phyloP scores from a whole-genome alignment of 495 filamentous ascomycete genomes.

The Aspergillus sparsus region DNA sequence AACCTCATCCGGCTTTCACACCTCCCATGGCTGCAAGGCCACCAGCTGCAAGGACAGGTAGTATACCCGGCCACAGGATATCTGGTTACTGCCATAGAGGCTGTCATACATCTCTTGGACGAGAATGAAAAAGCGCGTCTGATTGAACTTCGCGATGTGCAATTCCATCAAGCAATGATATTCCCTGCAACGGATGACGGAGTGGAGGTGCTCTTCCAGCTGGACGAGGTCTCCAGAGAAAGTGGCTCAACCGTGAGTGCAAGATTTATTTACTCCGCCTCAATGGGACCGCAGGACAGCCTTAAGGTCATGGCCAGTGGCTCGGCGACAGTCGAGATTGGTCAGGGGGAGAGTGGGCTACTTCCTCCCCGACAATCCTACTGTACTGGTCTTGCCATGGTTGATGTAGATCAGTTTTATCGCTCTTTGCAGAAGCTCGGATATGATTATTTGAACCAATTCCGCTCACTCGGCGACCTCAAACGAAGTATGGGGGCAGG shows the following conservation, averaged over 20 bases:
- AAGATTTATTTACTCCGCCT: not conserved
- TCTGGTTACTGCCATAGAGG: conserved; percentile 29
- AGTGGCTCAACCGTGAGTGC: not conserved
- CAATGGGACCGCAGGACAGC: too few species aligned
- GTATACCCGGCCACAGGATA: conserved; percentile 33
- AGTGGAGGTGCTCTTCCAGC: not conserved
- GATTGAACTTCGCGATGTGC: conserved; percentile 21
- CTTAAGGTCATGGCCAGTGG: too few species aligned
- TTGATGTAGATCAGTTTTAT: conserved; percentile 31
- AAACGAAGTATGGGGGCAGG: not conserved
- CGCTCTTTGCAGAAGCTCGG: conserved; percentile 22
- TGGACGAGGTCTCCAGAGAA: not conserved
- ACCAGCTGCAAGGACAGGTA: conserved; percentile 24
- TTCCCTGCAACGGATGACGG: not conserved
- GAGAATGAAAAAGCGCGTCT: not conserved
- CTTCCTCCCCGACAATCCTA: not conserved
- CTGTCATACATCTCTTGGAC: conserved; percentile 20
- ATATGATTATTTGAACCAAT: conserved; percentile 25
- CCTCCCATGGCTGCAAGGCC: conserved; percentile 25
- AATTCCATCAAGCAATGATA: conserved; percentile 42
- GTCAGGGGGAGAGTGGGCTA: too few species aligned
- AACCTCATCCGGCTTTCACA: conserved; percentile 21
- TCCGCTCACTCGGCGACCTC: conserved; percentile 1
- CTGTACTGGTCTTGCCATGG: not conserved
- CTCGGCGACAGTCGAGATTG: too few species aligned